Evolutionary conservation across 805 yeast genomes (phyloP), one percentile per base, ranked within the genome.

Genomic region (Lipomyces sp.): DNA sequence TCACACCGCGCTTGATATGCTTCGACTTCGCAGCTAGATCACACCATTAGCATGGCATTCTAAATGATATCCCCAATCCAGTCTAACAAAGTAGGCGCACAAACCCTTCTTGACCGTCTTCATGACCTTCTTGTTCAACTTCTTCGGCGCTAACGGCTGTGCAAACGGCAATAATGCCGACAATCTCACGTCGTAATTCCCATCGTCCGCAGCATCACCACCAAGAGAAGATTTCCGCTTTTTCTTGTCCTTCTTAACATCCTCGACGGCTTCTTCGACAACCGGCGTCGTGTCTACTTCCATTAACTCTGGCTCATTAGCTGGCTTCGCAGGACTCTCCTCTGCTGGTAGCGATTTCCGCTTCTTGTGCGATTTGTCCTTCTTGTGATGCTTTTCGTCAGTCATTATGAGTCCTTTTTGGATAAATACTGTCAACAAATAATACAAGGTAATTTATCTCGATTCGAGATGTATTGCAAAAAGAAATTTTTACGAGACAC

Each of bases 1-100:
- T 95, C 64, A 95, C 98, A 78, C 99, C 99, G 81, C 99, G 87
- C 82, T 92, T 94, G 73, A 95, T 97, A 80, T 94, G 97, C 82
- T 95, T 95, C 71, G 97, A 96, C 82, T 95, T 95, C 62, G 98
- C 92, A 8, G 99, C 98, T 71, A 24, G 4, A 37, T 24, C 30
- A n/a, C 29, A 3, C 30, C 29, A 42, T 63, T 51, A 66, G 53
- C 13, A 18, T 51, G 63, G 53, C 13, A 18, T 34, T 53, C 15
- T 37, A 18, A 15, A 13, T 10, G 37, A 18, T 29, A 8, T 11
- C 24, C 7, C 33, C 13, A 57, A 33, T 53, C 5, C 53, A 37
- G 50, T 6, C 2, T 32, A n/a, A 3, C 35, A 10, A 7, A 42
- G 18, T 8, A 30, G 8, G 34, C 35, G 53, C 24, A 60, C 68